Evolutionary conservation across 441 rosid genomes (phyloP).

Genomic region (Geranium incanum): DNA sequence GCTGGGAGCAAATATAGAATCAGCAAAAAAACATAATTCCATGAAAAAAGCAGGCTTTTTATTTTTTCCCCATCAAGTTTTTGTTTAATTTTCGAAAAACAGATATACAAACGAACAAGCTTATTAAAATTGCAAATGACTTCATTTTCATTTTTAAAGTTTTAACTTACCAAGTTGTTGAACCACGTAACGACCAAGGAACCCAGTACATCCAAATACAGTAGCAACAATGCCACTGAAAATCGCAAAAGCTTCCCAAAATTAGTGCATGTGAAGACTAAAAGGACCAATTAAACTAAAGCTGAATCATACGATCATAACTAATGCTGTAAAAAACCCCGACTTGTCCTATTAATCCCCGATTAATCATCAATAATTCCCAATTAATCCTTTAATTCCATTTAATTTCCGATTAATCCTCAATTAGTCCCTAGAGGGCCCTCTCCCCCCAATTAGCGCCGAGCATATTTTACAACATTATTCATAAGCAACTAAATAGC

Average conservation of each 20-base stretch:
- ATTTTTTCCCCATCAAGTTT: neutral
- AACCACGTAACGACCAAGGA: conserved; percentile 96
- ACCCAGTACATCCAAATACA: conserved; percentile 97
- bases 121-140: neutral
- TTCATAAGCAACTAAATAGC: neutral
- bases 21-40: neutral
- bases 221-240: conserved; percentile 93
- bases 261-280: neutral
- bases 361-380: no score
- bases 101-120: neutral
- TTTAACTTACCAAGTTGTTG: conserved; percentile 86
- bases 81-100: neutral
- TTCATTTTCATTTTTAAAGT: neutral
- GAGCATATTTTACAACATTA: neutral
- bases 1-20: conserved; percentile 39
- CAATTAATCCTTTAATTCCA: no score
- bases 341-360: no score
- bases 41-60: neutral
- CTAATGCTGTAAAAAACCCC: no score
- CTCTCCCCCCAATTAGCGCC: neutral
- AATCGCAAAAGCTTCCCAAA: conserved; percentile 12
- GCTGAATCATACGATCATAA: no score
- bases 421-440: neutral
- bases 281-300: neutral
- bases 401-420: no score